A percentile compares a stretch with the other conserved stretches of the same genome.
Conservation (phyloP, 495 filamentous ascomycete species). For the Aspergillus bertholletiae region DNA sequence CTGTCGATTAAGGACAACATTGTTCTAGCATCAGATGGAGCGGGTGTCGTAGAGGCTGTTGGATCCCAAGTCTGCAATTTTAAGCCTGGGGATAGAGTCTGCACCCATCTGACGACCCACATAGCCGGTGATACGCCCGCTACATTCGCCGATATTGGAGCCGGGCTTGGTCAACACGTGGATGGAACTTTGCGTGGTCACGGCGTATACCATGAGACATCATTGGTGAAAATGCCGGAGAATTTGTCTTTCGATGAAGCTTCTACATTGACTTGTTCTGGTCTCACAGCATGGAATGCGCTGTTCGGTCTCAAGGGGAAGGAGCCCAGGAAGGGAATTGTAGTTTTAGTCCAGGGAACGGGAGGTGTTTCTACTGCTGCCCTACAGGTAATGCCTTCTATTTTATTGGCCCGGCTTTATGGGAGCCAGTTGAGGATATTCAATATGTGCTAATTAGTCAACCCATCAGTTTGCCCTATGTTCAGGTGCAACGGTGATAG, state of each 20-base stretch:
- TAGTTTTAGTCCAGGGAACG: conserved; percentile 55
- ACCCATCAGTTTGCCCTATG: conserved; percentile 62
- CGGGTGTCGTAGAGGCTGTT: conserved; percentile 56
- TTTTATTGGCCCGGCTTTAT: no score
- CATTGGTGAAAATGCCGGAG: conserved; percentile 34
- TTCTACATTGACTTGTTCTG: conserved; percentile 26
- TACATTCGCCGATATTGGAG: conserved; percentile 25
- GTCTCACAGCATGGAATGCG: conserved; percentile 32
- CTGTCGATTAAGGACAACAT: conserved; percentile 43
- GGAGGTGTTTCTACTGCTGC: conserved; percentile 70
- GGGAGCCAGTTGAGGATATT: no score
- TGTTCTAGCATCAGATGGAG: conserved; percentile 63
- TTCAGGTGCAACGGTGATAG: conserved; percentile 65
- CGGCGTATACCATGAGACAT: conserved; percentile 77
- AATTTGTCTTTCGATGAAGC: conserved; percentile 19
- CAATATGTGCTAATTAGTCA: background rate
- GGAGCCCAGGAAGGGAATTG: conserved; percentile 39
- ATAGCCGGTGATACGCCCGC: conserved; percentile 48
- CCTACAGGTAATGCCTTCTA: conserved; percentile 31
- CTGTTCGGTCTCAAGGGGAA: conserved; percentile 58
- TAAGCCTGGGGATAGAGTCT: conserved; percentile 13
- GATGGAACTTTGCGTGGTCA: conserved; percentile 65
- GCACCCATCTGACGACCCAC: conserved; percentile 8
- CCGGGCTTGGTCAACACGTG: conserved; percentile 58
- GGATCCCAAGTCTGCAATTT: conserved; percentile 14